Percentiles rank a stretch among this genome's conserved stretches.
Conservation (phyloP, 2,329 filamentous ascomycete genomes). For the Polychaeton citri region DNA sequence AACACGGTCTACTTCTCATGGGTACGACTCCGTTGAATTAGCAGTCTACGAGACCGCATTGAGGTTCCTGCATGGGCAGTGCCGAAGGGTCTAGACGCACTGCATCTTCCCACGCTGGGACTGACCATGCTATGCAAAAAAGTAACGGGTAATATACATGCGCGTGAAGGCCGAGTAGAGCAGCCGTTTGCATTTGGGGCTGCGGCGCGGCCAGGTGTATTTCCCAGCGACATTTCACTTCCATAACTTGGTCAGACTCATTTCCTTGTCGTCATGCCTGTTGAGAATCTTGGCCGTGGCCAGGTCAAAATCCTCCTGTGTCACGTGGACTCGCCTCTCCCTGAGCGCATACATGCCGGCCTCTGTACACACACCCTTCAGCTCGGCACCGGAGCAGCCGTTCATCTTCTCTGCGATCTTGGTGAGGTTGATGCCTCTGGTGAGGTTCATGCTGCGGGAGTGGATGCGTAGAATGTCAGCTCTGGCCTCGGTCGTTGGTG, state of each 20-base stretch:
- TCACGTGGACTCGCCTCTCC: slow-evolving; percentile 92
- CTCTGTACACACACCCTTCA: slow-evolving; percentile 98
- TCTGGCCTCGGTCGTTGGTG: slow-evolving; percentile 87
- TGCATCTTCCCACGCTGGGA: too few species aligned
- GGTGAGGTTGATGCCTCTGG: slow-evolving; percentile 87
- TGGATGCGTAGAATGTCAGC: slow-evolving; percentile 97
- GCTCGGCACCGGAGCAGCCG: slow-evolving; percentile 88
- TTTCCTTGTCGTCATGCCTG: slow-evolving; percentile 98
- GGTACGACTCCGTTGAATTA: too few species aligned
- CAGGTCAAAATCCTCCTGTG: slow-evolving; percentile 96
- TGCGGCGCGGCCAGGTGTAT: too few species aligned
- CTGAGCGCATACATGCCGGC: slow-evolving; percentile 96
- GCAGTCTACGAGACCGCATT: too few species aligned
- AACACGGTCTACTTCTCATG: too few species aligned
- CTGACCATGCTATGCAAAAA: slow-evolving; percentile 6
- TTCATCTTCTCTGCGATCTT: slow-evolving; percentile 99
- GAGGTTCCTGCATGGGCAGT: too few species aligned
- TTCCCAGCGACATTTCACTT: too few species aligned
- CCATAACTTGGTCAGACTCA: slow-evolving; percentile 77
- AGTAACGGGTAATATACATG: slow-evolving; percentile 4
- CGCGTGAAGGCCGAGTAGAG: not conserved
- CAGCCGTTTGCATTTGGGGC: too few species aligned
- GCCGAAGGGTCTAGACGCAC: too few species aligned
- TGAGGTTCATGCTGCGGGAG: slow-evolving; percentile 96
- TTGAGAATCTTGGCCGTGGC: slow-evolving; percentile 98